These are phyloP conservation scores for Suillus lakei DNA, from an alignment of 768 basidiomycete genomes.

Conservation along the genomic window DNA sequence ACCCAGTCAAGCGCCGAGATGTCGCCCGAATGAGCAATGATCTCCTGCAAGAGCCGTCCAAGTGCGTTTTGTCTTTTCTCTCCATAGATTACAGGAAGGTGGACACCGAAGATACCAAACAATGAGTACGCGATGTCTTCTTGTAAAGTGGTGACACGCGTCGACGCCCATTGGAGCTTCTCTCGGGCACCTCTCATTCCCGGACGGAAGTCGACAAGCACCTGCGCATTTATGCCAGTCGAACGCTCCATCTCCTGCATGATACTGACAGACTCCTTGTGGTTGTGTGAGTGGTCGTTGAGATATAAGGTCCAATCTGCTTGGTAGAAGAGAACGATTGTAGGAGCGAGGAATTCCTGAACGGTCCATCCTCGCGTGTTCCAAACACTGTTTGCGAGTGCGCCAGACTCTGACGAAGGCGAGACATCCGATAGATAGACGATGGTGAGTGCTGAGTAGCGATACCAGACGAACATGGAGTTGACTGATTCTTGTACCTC, in stretches of 20 bases:
- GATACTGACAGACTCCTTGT: neutral
- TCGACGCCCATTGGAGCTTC: neutral
- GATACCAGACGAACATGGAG: neutral
- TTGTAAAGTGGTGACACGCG: neutral
- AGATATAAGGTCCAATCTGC: neutral
- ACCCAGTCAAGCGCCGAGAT: no score
- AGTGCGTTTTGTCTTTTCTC: no score
- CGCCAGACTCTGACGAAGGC: fast-evolving
- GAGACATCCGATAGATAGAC: neutral
- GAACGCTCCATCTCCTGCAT: neutral
- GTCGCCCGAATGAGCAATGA: no score
- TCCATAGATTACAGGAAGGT: neutral
- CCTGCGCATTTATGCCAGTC: neutral
- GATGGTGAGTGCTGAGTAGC: neutral
- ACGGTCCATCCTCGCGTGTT: neutral
- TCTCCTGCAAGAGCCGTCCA: no score
- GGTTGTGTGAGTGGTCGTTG: neutral
- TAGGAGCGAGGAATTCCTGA: neutral
- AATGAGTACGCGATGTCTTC: neutral
- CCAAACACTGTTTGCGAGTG: neutral
- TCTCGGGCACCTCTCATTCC: neutral
- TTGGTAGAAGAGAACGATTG: neutral
- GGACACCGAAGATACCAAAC: neutral
- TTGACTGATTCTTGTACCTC: neutral
- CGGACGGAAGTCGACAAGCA: neutral